Evolutionary conservation across 768 basidiomycete species (phyloP).

Genomic region (Mycena sanguinolenta): DNA sequence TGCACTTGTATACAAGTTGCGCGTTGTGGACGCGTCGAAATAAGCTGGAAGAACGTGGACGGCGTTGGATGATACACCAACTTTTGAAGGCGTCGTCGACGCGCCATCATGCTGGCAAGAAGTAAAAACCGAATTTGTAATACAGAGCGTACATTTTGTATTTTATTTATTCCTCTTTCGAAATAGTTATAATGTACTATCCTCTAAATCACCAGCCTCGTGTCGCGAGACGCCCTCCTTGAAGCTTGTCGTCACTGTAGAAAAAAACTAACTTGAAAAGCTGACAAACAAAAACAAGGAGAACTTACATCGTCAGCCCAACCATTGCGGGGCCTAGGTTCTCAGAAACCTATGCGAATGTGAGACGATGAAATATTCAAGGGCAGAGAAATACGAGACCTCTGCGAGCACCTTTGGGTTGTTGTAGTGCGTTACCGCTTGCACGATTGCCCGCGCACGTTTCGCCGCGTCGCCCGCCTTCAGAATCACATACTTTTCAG

Average conservation of each 20-base stretch:
- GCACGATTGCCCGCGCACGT: constrained; percentile 94
- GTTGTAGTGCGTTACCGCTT: constrained; percentile 97
- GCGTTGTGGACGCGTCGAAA: too few species aligned
- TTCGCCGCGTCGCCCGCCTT: constrained; percentile 96
- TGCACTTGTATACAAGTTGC: too few species aligned
- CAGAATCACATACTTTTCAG: not conserved
- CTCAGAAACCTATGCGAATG: constrained; percentile 69
- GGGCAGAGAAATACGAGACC: constrained; percentile 51
- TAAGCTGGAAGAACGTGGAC: too few species aligned
- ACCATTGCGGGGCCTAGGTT: constrained; percentile 94
- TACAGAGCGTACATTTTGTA: constrained; percentile 9
- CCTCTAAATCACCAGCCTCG: constrained; percentile 70
- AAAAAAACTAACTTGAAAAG: not conserved
- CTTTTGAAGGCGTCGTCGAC: too few species aligned
- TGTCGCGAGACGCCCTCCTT: constrained; percentile 77
- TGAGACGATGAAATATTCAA: not conserved
- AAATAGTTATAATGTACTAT: constrained; percentile 5
- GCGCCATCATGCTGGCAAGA: too few species aligned
- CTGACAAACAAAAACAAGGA: not conserved
- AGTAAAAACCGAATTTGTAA: not conserved
- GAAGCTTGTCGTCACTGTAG: constrained; percentile 71
- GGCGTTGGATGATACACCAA: too few species aligned
- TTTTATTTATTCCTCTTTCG: not conserved
- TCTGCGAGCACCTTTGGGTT: constrained; percentile 94
- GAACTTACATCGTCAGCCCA: constrained; percentile 84